Evolutionary conservation across 2,329 filamentous ascomycete species (phyloP).

Genomic region (Verticillium nonalfalfae): DNA sequence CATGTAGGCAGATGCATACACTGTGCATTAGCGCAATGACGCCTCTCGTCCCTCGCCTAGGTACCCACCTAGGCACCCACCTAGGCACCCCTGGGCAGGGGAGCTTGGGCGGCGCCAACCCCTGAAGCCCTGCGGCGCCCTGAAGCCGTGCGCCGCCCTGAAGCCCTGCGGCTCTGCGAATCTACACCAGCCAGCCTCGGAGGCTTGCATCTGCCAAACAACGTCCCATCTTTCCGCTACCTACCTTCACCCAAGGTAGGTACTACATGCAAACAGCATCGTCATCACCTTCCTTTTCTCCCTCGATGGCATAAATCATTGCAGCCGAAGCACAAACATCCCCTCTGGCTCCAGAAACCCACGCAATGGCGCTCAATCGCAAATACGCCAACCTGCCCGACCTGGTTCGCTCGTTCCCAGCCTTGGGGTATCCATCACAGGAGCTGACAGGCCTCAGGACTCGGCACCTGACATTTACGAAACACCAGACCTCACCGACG

Average conservation of each 20-base stretch:
- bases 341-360: neutral
- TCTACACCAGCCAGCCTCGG: neutral
- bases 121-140: neutral
- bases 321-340: neutral
- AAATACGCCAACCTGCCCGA: conserved; percentile 81
- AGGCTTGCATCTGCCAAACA: neutral
- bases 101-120: neutral
- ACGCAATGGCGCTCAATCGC: conserved; percentile 63
- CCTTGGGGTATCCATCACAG: neutral
- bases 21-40: neutral
- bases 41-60: too few species aligned
- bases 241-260: neutral
- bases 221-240: neutral
- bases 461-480: conserved; percentile 94
- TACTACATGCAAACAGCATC: too few species aligned
- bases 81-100: neutral
- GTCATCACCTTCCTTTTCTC: neutral
- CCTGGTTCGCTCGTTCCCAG: conserved; percentile 44
- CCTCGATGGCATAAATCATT: neutral
- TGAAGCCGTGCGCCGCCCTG: too few species aligned
- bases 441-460: conserved; percentile 50
- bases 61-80: too few species aligned
- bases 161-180: too few species aligned
- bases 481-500: conserved; percentile 86
- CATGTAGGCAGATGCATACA: neutral